phyloP scores from a whole-genome alignment of 805 yeast species.

The Wickerhamiella dianesei region DNA sequence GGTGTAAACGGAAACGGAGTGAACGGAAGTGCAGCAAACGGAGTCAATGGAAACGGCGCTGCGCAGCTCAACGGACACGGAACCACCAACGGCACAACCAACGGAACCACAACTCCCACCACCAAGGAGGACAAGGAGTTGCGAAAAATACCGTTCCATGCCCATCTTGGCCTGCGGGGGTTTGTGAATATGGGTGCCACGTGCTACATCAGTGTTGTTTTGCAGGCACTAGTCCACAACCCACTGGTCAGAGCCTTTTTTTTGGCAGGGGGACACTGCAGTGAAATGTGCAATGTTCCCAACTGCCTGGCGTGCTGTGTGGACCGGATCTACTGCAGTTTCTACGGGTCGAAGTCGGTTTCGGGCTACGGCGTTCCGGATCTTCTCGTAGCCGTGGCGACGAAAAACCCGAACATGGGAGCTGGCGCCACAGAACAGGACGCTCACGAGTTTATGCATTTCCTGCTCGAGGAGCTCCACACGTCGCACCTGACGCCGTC shows the following conservation, averaged over 20 bases:
- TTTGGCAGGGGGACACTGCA: slow-evolving; percentile 59
- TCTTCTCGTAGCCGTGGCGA: slow-evolving; percentile 76
- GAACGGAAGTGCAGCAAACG: slow-evolving; percentile 7
- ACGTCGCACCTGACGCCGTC: slow-evolving; percentile 11
- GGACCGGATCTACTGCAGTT: slow-evolving; percentile 61
- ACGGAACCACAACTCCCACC: background rate
- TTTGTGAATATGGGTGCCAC: slow-evolving; percentile 92
- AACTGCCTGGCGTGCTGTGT: slow-evolving; percentile 74
- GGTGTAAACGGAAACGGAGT: slow-evolving; percentile 1
- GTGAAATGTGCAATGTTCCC: slow-evolving; percentile 29
- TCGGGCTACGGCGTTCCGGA: slow-evolving; percentile 73
- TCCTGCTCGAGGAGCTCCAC: slow-evolving; percentile 75
- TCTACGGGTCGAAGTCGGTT: slow-evolving; percentile 48
- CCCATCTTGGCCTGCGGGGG: slow-evolving; percentile 73
- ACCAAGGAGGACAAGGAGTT: background rate
- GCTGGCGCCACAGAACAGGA: slow-evolving; percentile 98
- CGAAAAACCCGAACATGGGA: slow-evolving; percentile 40
- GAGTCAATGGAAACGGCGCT: slow-evolving; percentile 1
- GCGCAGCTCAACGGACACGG: background rate
- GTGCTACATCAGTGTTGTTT: slow-evolving; percentile 88
- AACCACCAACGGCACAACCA: background rate
- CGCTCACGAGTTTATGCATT: slow-evolving; percentile 97
- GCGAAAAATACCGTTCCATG: slow-evolving; percentile 33
- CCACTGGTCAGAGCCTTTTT: slow-evolving; percentile 72
- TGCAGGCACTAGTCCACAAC: slow-evolving; percentile 82